Evolutionary conservation across 1,284 basidiomycete species (phyloP).

Genomic region (Coniferiporia sulphurascens): DNA sequence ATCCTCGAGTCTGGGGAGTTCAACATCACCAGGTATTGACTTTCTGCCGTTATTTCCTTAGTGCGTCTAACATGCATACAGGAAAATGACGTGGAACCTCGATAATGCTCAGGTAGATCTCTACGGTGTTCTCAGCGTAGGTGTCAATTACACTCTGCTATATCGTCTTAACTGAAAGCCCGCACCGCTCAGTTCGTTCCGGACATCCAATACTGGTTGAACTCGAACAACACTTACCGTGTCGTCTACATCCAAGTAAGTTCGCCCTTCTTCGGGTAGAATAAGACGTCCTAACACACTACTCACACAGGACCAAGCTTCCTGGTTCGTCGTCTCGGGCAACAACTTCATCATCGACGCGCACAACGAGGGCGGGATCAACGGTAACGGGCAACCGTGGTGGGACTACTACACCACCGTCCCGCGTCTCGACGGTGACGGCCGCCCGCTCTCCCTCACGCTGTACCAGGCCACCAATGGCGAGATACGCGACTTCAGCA

Average conservation of each 20-base stretch:
- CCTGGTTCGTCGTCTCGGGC: constrained; percentile 62
- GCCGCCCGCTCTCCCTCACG: constrained; percentile 58
- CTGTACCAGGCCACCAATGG: constrained; percentile 46
- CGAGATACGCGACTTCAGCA: constrained; percentile 45
- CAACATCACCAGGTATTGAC: constrained; percentile 46
- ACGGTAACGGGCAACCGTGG: constrained; percentile 60
- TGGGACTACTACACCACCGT: constrained; percentile 43
- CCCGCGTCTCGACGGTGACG: constrained; percentile 49
- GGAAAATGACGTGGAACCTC: constrained; percentile 60
- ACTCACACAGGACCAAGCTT: constrained; percentile 61
- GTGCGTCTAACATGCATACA: constrained; percentile 21
- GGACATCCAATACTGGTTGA: constrained; percentile 58
- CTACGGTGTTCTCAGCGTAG: constrained; percentile 49
- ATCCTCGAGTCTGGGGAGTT: constrained; percentile 40
- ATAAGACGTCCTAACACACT: neutral
- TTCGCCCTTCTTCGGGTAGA: neutral
- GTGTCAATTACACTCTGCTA: neutral
- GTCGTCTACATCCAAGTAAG: constrained; percentile 58
- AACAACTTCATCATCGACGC: constrained; percentile 57
- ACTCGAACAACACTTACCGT: constrained; percentile 50
- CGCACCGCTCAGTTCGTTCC: constrained; percentile 41
- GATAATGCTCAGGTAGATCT: constrained; percentile 46
- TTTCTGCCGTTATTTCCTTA: neutral
- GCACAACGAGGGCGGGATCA: constrained; percentile 54
- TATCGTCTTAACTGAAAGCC: neutral